These are phyloP conservation scores for Zymoseptoria pseudotritici DNA, from an alignment of 2,329 filamentous ascomycete species.

Conservation along the genomic window DNA sequence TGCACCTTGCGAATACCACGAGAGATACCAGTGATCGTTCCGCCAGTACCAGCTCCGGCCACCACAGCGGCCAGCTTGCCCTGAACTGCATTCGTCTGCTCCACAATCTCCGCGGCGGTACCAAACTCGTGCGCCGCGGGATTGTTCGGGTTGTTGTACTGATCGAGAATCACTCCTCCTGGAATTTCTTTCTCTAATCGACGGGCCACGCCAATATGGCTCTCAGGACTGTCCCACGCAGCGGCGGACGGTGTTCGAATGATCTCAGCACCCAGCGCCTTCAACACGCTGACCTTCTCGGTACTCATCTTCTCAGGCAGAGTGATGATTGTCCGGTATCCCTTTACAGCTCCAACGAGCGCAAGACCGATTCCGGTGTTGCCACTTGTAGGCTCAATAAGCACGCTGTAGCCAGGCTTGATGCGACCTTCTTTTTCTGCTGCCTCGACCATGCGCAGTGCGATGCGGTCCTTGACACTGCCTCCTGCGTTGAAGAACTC, in stretches of 20 bases:
- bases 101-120: slow-evolving; percentile 94
- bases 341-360: slow-evolving; percentile 89
- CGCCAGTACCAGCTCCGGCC: slow-evolving; percentile 89
- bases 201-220: slow-evolving; percentile 89
- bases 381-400: slow-evolving; percentile 96
- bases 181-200: slow-evolving; percentile 91
- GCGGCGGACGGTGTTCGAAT: slow-evolving; percentile 95
- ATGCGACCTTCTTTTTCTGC: slow-evolving; percentile 87
- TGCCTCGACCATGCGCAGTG: slow-evolving; percentile 93
- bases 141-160: slow-evolving; percentile 89
- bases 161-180: slow-evolving; percentile 93
- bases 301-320: slow-evolving; percentile 99
- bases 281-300: slow-evolving; percentile 92
- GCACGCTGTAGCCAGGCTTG: slow-evolving; percentile 81
- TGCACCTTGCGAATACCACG: slow-evolving; percentile 74
- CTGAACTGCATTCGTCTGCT: slow-evolving; percentile 56
- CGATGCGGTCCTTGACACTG: slow-evolving; percentile 88
- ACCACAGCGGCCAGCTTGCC: slow-evolving; percentile 77
- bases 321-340: slow-evolving; percentile 97
- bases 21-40: slow-evolving; percentile 86
- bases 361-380: slow-evolving; percentile 97
- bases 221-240: slow-evolving; percentile 89
- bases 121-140: slow-evolving; percentile 88
- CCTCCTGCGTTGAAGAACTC: slow-evolving; percentile 57
- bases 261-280: slow-evolving; percentile 90